phyloP scores from a whole-genome alignment of 2,329 filamentous ascomycete species.

The Cercospora janseana region DNA sequence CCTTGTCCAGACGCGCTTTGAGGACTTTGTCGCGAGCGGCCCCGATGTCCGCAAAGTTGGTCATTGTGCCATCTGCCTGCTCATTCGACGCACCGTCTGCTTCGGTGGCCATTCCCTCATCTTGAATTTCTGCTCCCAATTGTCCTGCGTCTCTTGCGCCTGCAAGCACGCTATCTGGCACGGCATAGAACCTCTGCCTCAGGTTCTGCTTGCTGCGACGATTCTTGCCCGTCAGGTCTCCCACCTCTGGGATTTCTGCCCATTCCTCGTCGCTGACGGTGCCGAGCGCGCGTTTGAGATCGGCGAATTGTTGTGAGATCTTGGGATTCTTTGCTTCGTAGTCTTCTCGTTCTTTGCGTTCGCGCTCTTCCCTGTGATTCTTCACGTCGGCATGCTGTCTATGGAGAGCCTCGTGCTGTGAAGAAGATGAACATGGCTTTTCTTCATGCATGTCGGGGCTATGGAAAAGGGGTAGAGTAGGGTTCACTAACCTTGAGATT shows the following conservation, averaged over 20 bases:
- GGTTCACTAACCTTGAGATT: slow-evolving; percentile 83
- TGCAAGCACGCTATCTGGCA: slow-evolving; percentile 91
- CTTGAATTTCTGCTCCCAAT: slow-evolving; percentile 82
- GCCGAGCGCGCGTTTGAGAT: slow-evolving; percentile 85
- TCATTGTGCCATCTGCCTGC: slow-evolving; percentile 78
- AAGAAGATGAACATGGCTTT: slow-evolving; percentile 36
- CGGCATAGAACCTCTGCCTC: slow-evolving; percentile 84
- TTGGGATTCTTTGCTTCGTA: slow-evolving; percentile 98
- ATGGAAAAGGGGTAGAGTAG: slow-evolving; percentile 21
- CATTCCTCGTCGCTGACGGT: slow-evolving; percentile 93
- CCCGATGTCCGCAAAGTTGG: slow-evolving; percentile 96
- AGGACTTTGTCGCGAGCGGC: slow-evolving; percentile 94
- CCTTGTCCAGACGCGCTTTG: slow-evolving; percentile 88
- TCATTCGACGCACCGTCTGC: slow-evolving; percentile 46
- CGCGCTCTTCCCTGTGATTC: slow-evolving; percentile 82
- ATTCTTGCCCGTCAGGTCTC: slow-evolving; percentile 93
- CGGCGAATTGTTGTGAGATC: slow-evolving; percentile 96
- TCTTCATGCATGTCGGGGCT: slow-evolving; percentile 26
- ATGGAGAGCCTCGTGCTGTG: slow-evolving; percentile 52
- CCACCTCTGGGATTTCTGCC: slow-evolving; percentile 92
- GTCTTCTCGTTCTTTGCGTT: slow-evolving; percentile 85
- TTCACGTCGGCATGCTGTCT: slow-evolving; percentile 76
- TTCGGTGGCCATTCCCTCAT: slow-evolving; percentile 60
- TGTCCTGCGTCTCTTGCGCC: slow-evolving; percentile 77
- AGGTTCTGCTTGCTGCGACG: slow-evolving; percentile 78